phyloP scores from a whole-genome alignment of 2,329 filamentous ascomycete species.

The Aureobasidium sp. region DNA sequence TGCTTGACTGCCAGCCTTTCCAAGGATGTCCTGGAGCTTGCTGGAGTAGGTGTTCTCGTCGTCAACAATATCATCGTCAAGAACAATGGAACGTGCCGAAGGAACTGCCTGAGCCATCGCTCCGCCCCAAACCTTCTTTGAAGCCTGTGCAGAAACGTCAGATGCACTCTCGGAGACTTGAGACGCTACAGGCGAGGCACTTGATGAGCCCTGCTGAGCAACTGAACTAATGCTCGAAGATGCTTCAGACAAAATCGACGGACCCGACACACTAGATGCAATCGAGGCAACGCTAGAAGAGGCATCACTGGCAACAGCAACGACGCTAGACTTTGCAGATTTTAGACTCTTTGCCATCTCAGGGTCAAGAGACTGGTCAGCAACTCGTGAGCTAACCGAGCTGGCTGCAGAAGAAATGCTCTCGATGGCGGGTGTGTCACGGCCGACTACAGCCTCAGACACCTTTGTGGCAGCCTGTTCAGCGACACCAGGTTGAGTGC shows the following conservation, averaged over 20 bases:
- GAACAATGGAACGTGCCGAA: slow-evolving; percentile 39
- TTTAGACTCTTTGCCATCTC: slow-evolving; percentile 29
- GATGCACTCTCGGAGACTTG: slow-evolving; percentile 27
- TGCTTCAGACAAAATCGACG: slow-evolving; percentile 15
- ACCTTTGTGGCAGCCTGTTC: slow-evolving; percentile 30
- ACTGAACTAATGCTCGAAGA: slow-evolving; percentile 11
- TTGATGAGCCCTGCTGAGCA: slow-evolving; percentile 21
- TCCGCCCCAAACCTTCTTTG: slow-evolving; percentile 45
- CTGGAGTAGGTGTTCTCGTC: slow-evolving; percentile 41
- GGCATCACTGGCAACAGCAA: slow-evolving; percentile 8
- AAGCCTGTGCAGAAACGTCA: slow-evolving; percentile 18
- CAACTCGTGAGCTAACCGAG: not conserved
- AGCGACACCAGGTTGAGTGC: slow-evolving; percentile 19
- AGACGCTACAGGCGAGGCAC: slow-evolving; percentile 19
- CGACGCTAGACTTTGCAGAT: slow-evolving; percentile 21
- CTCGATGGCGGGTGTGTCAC: slow-evolving; percentile 21
- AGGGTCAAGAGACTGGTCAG: slow-evolving; percentile 17
- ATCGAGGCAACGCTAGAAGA: slow-evolving; percentile 21
- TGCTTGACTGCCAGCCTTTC: slow-evolving; percentile 45
- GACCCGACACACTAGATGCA: slow-evolving; percentile 20
- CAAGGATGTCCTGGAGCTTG: slow-evolving; percentile 44
- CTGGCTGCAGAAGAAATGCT: slow-evolving; percentile 26
- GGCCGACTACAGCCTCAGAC: slow-evolving; percentile 20
- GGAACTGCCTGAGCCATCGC: slow-evolving; percentile 45
- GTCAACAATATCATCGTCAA: slow-evolving; percentile 40